phyloP scores from a whole-genome alignment of 352 stramenopile species.

The Globisporangium solare region DNA sequence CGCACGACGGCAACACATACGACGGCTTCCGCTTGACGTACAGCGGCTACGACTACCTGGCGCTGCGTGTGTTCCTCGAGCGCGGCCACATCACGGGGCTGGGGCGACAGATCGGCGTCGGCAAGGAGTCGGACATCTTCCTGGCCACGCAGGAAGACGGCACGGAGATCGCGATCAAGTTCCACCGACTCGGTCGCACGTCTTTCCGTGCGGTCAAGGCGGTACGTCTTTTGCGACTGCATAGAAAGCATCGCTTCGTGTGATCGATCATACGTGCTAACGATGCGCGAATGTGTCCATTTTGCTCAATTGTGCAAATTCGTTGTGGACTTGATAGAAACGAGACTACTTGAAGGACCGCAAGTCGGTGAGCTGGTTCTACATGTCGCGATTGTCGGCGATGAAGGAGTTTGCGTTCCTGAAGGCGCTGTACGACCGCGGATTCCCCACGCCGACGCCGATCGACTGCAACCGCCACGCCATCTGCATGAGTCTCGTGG shows the following conservation, averaged over 20 bases:
- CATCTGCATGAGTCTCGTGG: conserved; percentile 96
- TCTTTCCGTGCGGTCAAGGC: conserved; percentile 96
- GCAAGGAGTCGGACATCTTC: conserved; percentile 99
- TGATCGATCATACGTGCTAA: too few relatives aligned
- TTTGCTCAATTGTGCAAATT: conserved; percentile 1
- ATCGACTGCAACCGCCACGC: conserved; percentile 98
- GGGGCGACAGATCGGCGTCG: conserved; percentile 95
- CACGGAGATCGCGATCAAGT: conserved; percentile 98
- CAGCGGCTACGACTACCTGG: conserved; percentile 99
- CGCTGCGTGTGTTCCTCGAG: conserved; percentile 93
- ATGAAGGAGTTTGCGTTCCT: conserved; percentile 99
- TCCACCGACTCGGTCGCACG: conserved; percentile 98
- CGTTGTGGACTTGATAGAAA: conserved; percentile 71
- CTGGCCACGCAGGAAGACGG: conserved; percentile 91
- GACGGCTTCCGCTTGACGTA: conserved; percentile 98
- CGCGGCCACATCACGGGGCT: conserved; percentile 90
- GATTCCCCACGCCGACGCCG: conserved; percentile 96
- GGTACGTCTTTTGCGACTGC: conserved; percentile 20
- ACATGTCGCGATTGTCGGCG: conserved; percentile 97
- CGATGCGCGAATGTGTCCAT: not conserved
- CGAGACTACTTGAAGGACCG: conserved; percentile 97
- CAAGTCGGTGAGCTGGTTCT: conserved; percentile 97
- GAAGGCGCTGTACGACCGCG: conserved; percentile 94
- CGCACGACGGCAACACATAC: conserved; percentile 96
- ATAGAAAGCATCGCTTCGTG: not conserved